Percentiles rank a stretch among this genome's conserved stretches.
These are phyloP conservation scores for Penicillium roqueforti DNA, from an alignment of 495 filamentous ascomycete genomes.

Conservation along the genomic window DNA sequence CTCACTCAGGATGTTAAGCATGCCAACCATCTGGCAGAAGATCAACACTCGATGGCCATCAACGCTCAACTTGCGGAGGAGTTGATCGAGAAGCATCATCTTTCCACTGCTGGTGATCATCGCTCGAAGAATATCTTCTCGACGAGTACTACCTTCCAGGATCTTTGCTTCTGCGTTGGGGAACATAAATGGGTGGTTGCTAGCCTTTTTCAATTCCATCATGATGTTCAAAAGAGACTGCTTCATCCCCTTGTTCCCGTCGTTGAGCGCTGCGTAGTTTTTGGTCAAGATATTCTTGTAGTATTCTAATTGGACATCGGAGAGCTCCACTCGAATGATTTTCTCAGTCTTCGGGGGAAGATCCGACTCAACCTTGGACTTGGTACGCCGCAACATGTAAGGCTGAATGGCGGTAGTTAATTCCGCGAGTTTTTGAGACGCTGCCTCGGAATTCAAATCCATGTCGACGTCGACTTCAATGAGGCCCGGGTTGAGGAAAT, in stretches of 20 bases:
- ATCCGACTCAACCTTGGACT: conserved; percentile 93
- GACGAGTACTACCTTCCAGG: conserved; percentile 65
- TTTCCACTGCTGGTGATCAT: conserved; percentile 96
- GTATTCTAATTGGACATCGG: conserved; percentile 93
- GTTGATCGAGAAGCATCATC: conserved; percentile 96
- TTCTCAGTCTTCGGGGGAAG: conserved; percentile 96
- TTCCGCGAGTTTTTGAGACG: conserved; percentile 64
- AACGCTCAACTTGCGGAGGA: conserved; percentile 82
- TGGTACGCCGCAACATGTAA: conserved; percentile 93
- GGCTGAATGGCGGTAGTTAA: conserved; percentile 74
- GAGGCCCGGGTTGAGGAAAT: conserved; percentile 90
- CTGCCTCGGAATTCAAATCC: conserved; percentile 67
- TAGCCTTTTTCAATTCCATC: conserved; percentile 99
- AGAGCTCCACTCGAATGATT: conserved; percentile 94
- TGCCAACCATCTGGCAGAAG: conserved; percentile 99
- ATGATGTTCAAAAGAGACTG: conserved; percentile 97
- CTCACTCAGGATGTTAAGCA: conserved; percentile 92
- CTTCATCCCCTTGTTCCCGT: conserved; percentile 81
- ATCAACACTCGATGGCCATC: conserved; percentile 95
- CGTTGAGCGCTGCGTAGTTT: conserved; percentile 92
- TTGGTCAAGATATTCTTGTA: conserved; percentile 98
- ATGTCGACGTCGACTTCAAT: conserved; percentile 85
- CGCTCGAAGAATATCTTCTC: conserved; percentile 83
- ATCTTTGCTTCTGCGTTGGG: conserved; percentile 86
- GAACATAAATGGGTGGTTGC: conserved; percentile 98